A percentile compares a stretch with the other conserved stretches of the same genome.
Conservation (phyloP, 495 filamentous ascomycete species). For the Aspergillus asperescens region DNA sequence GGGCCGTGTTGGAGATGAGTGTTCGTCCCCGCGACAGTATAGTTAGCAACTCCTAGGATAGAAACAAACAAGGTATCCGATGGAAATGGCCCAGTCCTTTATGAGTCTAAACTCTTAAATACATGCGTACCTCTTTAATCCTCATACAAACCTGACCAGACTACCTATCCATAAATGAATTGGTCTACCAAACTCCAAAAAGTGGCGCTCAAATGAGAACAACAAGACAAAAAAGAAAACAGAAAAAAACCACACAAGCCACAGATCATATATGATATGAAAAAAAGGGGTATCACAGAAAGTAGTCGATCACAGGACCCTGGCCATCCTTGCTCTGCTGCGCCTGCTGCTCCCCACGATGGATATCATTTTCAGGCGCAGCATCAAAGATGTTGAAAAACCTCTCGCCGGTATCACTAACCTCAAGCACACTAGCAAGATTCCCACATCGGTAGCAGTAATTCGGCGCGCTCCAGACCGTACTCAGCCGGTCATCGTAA, state of each 20-base stretch:
- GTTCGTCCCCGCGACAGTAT: no score
- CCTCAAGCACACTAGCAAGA: conserved; percentile 93
- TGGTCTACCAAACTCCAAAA: conserved; percentile 33
- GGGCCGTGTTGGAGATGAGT: background rate
- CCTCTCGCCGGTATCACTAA: conserved; percentile 82
- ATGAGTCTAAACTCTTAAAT: conserved; percentile 5
- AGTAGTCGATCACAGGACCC: conserved; percentile 65
- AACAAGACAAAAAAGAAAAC: conserved; percentile 2
- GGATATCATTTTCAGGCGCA: conserved; percentile 88
- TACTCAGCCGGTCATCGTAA: conserved; percentile 89
- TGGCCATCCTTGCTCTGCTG: conserved; percentile 55
- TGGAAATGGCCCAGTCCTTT: background rate
- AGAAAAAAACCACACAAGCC: background rate
- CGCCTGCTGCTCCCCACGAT: conserved; percentile 65
- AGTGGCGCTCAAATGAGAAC: conserved; percentile 8
- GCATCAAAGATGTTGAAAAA: conserved; percentile 98
- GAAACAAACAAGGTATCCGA: background rate
- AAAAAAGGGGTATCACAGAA: conserved; percentile 56
- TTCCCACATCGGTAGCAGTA: conserved; percentile 98
- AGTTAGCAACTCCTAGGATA: no score
- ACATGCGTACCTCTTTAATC: conserved; percentile 14
- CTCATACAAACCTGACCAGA: conserved; percentile 21
- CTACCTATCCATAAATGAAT: conserved; percentile 30
- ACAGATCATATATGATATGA: background rate
- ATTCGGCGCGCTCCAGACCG: conserved; percentile 96